Conservation (phyloP, 176 grass and related monocot species). For the Canna indica region DNA sequence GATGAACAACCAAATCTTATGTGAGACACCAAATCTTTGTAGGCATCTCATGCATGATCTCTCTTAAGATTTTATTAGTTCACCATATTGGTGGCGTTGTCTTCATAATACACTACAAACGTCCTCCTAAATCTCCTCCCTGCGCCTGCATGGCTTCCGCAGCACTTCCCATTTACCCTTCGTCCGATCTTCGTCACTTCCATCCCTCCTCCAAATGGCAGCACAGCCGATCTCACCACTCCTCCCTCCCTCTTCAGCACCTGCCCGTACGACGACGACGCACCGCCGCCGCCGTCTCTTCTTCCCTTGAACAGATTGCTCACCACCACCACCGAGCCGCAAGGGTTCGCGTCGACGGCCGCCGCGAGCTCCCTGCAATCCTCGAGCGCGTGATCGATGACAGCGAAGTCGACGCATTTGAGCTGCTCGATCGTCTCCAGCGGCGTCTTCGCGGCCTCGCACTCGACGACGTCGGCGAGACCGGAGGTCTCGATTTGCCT, state of each 20-base stretch:
- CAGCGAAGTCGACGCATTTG: slow-evolving; percentile 9
- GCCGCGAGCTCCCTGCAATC: slow-evolving; percentile 11
- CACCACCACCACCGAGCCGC: slow-evolving; percentile 22
- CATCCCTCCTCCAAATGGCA: slow-evolving; percentile 24
- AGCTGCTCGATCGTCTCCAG: background rate
- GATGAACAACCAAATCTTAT: too few relatives aligned
- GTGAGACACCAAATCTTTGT: too few relatives aligned
- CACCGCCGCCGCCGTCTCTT: background rate
- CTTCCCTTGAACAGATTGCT: background rate
- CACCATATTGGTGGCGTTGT: background rate
- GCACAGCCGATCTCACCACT: slow-evolving; percentile 2
- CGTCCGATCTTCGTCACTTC: slow-evolving; percentile 21
- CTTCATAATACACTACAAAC: slow-evolving; percentile 20
- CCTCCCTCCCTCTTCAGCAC: background rate
- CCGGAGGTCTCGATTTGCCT: background rate
- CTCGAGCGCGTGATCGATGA: slow-evolving; percentile 2
- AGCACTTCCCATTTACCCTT: background rate
- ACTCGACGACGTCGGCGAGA: slow-evolving; percentile 1
- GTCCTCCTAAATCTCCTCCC: slow-evolving; percentile 12
- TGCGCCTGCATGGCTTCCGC: too few relatives aligned
- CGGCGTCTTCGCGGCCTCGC: background rate
- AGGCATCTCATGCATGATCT: too few relatives aligned
- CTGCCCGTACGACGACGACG: background rate
- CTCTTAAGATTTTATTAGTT: too few relatives aligned
- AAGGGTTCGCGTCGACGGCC: slow-evolving; percentile 6